Base-by-base conservation (phyloP, 2,329 filamentous ascomycete genomes). In the Mycosphaerelloides madeirae region DNA sequence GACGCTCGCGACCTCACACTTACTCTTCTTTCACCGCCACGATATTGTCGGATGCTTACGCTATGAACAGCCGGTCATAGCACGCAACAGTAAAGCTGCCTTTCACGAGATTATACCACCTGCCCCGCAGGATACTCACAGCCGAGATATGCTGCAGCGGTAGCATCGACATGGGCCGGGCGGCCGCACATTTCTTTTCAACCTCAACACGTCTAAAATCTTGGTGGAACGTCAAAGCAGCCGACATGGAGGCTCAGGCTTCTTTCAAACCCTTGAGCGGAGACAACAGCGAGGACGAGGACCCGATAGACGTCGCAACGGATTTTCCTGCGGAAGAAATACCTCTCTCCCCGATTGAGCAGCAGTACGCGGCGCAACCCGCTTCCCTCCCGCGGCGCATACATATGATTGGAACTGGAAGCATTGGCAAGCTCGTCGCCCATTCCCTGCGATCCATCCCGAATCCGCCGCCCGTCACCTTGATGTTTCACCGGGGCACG, bases 321-420 rank as follows among this genome's bases (percentile, higher is more conserved):
- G 22, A 25, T 9, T 25, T 25, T 9, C 6, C 31, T 6, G 31
- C 6, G 31, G 6, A 6, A 32, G 13, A 32, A 32, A 14, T 32
- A 35, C 38, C 50, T 37, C 46, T 57, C 37, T 56, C 50, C n/a
- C 47, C 57, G 2, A 55, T 54, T 13, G 58, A 64, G 33, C 46
- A 44, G 22, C 61, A 64, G 38, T 61, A 63, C 43, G 54, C 56
- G 13, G 41, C 52, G 2, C 52, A 49, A 16, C 43, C 38, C 34
- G 42, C 56, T 28, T 12, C 15, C 6, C 44, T 62, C 3, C 60
- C 58, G n/a, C 60, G 70, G 48, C 76, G 82, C 28, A 83, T 95
- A 49, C 81, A 93, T 59, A 76, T 96, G 37, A 69, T 95, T 3
- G 90, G 91, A 9, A 63, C 85, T 9, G 90, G 90, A 29, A 94